These are phyloP conservation scores for Neltuma alba DNA, from an alignment of 306 rosid genomes.

Conservation along the genomic window DNA sequence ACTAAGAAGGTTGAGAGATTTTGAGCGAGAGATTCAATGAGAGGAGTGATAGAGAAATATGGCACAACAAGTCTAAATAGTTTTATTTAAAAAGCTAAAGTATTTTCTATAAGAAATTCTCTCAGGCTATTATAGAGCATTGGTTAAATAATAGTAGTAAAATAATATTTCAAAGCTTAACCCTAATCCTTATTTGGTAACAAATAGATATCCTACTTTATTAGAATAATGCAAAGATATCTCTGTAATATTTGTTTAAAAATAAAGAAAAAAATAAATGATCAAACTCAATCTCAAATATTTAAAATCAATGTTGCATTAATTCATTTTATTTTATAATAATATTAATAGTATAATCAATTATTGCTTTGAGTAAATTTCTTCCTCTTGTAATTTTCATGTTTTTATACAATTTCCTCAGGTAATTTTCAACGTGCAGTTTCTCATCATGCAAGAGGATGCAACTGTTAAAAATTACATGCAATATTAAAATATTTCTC, in stretches of 20 bases:
- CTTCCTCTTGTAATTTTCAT: background rate
- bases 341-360: no score
- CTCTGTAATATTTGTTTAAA: background rate
- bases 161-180: no score
- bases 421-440: background rate
- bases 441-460: background rate
- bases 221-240: background rate
- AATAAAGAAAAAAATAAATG: no score
- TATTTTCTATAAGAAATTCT: no score
- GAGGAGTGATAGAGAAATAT: no score
- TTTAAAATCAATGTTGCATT: background rate
- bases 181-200: background rate
- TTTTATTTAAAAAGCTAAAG: background rate
- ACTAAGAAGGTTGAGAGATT: background rate
- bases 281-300: background rate
- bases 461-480: background rate
- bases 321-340: background rate
- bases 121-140: background rate
- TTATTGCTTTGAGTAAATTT: no score
- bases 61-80: no score
- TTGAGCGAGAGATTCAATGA: background rate
- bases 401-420: background rate
- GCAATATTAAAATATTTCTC: no score
- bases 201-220: background rate
- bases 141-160: no score